phyloP scores from a whole-genome alignment of 495 filamentous ascomycete species.

The Achaetomiella virescens region DNA sequence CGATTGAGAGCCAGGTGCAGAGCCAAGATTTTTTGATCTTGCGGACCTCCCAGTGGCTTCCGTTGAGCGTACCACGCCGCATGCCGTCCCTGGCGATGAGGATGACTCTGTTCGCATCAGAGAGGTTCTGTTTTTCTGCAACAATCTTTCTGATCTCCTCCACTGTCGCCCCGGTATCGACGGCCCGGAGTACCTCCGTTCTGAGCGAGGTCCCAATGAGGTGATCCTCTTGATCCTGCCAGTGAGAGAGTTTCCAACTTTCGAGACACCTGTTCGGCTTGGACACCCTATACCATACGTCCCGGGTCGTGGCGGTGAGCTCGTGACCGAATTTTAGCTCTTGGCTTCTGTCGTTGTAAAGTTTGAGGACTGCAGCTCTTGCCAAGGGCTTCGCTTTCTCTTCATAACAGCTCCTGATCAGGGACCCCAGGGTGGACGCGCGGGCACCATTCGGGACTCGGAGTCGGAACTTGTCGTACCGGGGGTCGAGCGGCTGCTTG shows the following conservation, averaged over 20 bases:
- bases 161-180: slow-evolving; percentile 23
- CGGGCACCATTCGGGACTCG: background rate
- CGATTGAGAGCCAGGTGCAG: slow-evolving; percentile 29
- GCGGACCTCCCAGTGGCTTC: slow-evolving; percentile 28
- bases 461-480: background rate
- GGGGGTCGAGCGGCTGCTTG: background rate
- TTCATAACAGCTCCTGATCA: background rate
- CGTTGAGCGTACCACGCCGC: slow-evolving; percentile 26
- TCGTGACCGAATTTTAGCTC: background rate
- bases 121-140: slow-evolving; percentile 14
- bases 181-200: slow-evolving; percentile 10
- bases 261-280: slow-evolving; percentile 7
- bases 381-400: background rate
- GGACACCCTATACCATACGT: slow-evolving; percentile 20
- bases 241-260: slow-evolving; percentile 22
- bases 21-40: slow-evolving; percentile 27
- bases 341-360: slow-evolving; percentile 10
- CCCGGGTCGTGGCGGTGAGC: background rate
- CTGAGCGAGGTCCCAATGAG: slow-evolving; percentile 5
- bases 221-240: slow-evolving; percentile 14
- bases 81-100: slow-evolving; percentile 28
- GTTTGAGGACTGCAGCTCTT: background rate
- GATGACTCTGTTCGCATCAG: slow-evolving; percentile 24
- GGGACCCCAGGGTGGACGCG: background rate
- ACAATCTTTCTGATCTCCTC: slow-evolving; percentile 16